Evolutionary conservation across 768 basidiomycete genomes (phyloP).

Genomic region (Auricularia heimuer): DNA sequence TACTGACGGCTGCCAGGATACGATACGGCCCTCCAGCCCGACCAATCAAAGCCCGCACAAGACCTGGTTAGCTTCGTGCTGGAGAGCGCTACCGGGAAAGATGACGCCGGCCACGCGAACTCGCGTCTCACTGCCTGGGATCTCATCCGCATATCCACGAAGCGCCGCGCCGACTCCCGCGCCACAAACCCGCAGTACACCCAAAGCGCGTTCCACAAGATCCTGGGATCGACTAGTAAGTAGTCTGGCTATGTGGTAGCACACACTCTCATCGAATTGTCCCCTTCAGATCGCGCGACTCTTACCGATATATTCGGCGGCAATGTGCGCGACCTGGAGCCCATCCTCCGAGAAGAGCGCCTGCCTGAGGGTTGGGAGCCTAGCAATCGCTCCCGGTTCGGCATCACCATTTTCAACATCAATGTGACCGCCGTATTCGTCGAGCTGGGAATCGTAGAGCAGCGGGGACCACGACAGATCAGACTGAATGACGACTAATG

Average conservation of each 20-base stretch:
- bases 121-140: slow-evolving; percentile 46
- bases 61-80: slow-evolving; percentile 40
- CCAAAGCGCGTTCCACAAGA: slow-evolving; percentile 39
- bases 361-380: slow-evolving; percentile 67
- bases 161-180: slow-evolving; percentile 50
- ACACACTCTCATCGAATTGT: slow-evolving; percentile 25
- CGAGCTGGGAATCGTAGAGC: neutral
- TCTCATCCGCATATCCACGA: slow-evolving; percentile 44
- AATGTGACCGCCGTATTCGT: slow-evolving; percentile 24
- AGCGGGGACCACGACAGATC: neutral
- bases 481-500: neutral
- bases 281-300: slow-evolving; percentile 31
- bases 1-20: slow-evolving; percentile 31
- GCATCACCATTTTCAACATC: slow-evolving; percentile 49
- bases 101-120: slow-evolving; percentile 40
- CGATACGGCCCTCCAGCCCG: slow-evolving; percentile 34
- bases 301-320: slow-evolving; percentile 61
- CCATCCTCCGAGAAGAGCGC: slow-evolving; percentile 57
- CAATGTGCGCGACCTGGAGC: slow-evolving; percentile 40
- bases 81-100: slow-evolving; percentile 42
- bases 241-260: slow-evolving; percentile 8
- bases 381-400: slow-evolving; percentile 39
- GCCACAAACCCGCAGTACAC: slow-evolving; percentile 48
- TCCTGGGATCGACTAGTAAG: slow-evolving; percentile 64
- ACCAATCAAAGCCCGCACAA: slow-evolving; percentile 44